Evolutionary conservation across 306 rosid genomes (phyloP), one percentile per base, ranked within the genome.

Genomic region (Malus fusca): DNA sequence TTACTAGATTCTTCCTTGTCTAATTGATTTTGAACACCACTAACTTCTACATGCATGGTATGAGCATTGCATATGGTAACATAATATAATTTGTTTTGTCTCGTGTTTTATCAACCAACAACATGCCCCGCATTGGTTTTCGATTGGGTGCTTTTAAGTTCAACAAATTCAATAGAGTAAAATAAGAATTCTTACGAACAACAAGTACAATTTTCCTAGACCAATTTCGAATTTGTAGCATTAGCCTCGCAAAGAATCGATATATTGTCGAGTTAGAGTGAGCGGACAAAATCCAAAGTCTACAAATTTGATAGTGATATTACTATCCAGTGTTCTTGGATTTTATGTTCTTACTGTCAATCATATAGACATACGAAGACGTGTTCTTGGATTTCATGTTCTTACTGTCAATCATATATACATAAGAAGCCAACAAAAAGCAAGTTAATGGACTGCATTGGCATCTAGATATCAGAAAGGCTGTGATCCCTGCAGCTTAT

Each of bases 351-450:
- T 74, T 12, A 19, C 60, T 61, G 10, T 44, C 77, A 61, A 40
- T 11, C 60, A 26, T 26, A 25, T 28, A 15, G 5, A 11, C 8
- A 40, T 5, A 15, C 5, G 56, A 23, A 13, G 1, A 35, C 40
- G 77, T 61, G 43, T 62, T 73, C 44, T 66, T 61, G 77, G 69
- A 61, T 74, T 73, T 61, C 69, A 26, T 61, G 60, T 26, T 62
- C 43, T 74, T 12, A 19, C 60, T 43, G 17, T 44, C 77, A 61
- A 40, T 11, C 60, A 43, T 26, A 25, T 28, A 4, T 10, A 26
- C 13, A 40, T 5, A 15, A 9, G 68, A 23, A 13, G 3, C 18
- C 22, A 73, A 25, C 14, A 35, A n/a, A 33, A 25, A 46, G 46
- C 69, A 59, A 59, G 28, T 37, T 10, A 60, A 33, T 65, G 69